phyloP scores from a whole-genome alignment of 2,329 filamentous ascomycete genomes.

The Zalaria obscura region DNA sequence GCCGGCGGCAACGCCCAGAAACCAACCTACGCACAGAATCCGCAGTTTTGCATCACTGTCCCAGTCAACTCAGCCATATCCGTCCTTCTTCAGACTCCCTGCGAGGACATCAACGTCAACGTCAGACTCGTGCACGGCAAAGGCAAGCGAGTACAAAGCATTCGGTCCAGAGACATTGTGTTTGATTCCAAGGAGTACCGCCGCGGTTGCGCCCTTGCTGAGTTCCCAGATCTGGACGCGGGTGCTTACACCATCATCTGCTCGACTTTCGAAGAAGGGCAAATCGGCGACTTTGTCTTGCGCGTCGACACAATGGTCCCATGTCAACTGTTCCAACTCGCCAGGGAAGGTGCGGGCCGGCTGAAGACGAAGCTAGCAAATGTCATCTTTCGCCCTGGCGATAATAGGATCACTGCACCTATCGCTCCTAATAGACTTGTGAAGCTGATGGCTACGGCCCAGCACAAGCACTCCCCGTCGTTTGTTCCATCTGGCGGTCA shows the following conservation, averaged over 20 bases:
- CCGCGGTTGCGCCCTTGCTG: constrained; percentile 59
- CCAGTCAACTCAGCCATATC: constrained; percentile 46
- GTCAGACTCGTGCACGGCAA: constrained; percentile 70
- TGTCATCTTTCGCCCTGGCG: constrained; percentile 33
- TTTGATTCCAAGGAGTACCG: constrained; percentile 81
- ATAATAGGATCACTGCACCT: constrained; percentile 40
- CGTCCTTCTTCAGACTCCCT: constrained; percentile 57
- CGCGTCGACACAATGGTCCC: constrained; percentile 52
- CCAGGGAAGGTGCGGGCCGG: constrained; percentile 61
- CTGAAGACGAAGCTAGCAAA: constrained; percentile 46
- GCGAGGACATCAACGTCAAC: constrained; percentile 60
- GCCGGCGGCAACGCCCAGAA: constrained; percentile 75
- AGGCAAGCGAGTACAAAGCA: constrained; percentile 54
- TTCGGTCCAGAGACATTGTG: constrained; percentile 65
- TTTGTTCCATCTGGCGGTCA: not conserved
- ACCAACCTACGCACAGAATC: constrained; percentile 67
- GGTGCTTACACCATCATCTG: constrained; percentile 80
- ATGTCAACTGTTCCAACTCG: constrained; percentile 45
- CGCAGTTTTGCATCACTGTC: constrained; percentile 62
- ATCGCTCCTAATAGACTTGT: constrained; percentile 36
- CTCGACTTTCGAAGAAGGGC: constrained; percentile 76
- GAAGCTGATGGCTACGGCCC: constrained; percentile 16
- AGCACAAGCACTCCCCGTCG: constrained; percentile 9
- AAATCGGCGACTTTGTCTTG: constrained; percentile 59
- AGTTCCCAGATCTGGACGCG: constrained; percentile 44